Conservation (phyloP, 306 rosid genomes). For the Lathyrus oleraceus region DNA sequence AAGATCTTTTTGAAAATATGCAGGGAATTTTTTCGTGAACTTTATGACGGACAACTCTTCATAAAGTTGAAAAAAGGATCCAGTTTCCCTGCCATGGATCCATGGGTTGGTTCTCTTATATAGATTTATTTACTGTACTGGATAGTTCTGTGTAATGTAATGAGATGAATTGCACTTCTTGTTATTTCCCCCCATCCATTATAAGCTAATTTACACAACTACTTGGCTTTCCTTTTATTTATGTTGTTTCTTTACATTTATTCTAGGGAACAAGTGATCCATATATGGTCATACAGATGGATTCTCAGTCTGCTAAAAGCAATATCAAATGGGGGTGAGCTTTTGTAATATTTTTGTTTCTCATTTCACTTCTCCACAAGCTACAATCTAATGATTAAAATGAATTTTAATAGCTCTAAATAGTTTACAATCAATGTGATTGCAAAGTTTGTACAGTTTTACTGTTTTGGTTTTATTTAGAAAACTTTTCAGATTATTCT, state of each 20-base stretch:
- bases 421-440: slow-evolving; percentile 17
- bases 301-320: slow-evolving; percentile 83
- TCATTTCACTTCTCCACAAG: slow-evolving; percentile 20
- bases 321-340: slow-evolving; percentile 89
- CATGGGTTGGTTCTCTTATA: slow-evolving; percentile 63
- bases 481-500: slow-evolving; percentile 11
- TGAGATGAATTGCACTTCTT: slow-evolving; percentile 20
- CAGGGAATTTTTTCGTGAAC: slow-evolving; percentile 82
- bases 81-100: slow-evolving; percentile 89
- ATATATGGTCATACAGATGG: slow-evolving; percentile 76
- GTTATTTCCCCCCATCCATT: background rate
- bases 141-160: slow-evolving; percentile 20
- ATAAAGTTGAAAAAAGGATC: slow-evolving; percentile 80
- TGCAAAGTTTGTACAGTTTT: background rate
- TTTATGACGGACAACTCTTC: slow-evolving; percentile 78
- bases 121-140: slow-evolving; percentile 17
- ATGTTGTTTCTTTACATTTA: slow-evolving; percentile 10
- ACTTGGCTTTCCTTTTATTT: slow-evolving; percentile 19
- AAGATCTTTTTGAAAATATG: slow-evolving; percentile 24
- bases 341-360: slow-evolving; percentile 17
- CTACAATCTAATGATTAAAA: slow-evolving; percentile 23
- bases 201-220: background rate
- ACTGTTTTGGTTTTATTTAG: slow-evolving; percentile 15
- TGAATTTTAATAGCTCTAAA: background rate
- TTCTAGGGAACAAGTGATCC: slow-evolving; percentile 95